Percentiles rank a stretch among this genome's conserved stretches.
Conservation (phyloP, 371 early-diverging fungal genomes). For the Basidiobolus meristosporus region DNA sequence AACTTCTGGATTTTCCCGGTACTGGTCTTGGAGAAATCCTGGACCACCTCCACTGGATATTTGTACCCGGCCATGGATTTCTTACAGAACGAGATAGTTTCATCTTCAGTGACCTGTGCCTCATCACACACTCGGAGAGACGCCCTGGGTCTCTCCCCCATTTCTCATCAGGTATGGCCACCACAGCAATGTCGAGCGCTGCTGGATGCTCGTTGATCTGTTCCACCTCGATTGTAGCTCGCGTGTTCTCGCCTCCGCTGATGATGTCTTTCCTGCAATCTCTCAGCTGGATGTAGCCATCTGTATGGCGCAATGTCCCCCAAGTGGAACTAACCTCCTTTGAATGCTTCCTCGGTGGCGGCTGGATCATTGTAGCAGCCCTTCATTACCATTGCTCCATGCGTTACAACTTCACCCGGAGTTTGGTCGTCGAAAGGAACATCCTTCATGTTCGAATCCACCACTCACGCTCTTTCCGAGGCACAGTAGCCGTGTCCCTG, state of each 20-base stretch:
- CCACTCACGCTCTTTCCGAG: constrained; percentile 32
- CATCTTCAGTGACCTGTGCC: constrained; percentile 1
- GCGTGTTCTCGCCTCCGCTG: constrained; percentile 55
- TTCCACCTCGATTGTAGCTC: constrained; percentile 48
- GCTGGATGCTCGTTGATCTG: constrained; percentile 27
- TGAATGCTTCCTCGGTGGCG: constrained; percentile 36
- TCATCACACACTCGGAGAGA: constrained; percentile 28
- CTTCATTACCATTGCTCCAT: constrained; percentile 43
- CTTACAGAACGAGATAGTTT: constrained; percentile 20
- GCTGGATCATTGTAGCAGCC: constrained; percentile 28
- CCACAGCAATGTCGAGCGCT: constrained; percentile 37
- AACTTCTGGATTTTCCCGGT: constrained; percentile 28
- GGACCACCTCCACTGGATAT: constrained; percentile 18
- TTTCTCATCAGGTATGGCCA: constrained; percentile 31
- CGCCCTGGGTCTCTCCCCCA: constrained; percentile 59
- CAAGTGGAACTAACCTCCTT: constrained; percentile 38
- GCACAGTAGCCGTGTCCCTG: constrained; percentile 31
- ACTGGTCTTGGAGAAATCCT: constrained; percentile 25
- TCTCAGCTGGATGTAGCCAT: constrained; percentile 40
- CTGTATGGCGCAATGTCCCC: constrained; percentile 40
- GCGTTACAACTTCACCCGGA: constrained; percentile 39
- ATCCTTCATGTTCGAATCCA: constrained; percentile 25
- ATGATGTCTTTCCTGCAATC: constrained; percentile 55
- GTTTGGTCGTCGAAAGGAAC: constrained; percentile 30
- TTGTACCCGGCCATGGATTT: constrained; percentile 26